Evolutionary conservation across 441 rosid species (phyloP), one percentile per base, ranked within the genome.

Genomic region (Gossypium trilobum): DNA sequence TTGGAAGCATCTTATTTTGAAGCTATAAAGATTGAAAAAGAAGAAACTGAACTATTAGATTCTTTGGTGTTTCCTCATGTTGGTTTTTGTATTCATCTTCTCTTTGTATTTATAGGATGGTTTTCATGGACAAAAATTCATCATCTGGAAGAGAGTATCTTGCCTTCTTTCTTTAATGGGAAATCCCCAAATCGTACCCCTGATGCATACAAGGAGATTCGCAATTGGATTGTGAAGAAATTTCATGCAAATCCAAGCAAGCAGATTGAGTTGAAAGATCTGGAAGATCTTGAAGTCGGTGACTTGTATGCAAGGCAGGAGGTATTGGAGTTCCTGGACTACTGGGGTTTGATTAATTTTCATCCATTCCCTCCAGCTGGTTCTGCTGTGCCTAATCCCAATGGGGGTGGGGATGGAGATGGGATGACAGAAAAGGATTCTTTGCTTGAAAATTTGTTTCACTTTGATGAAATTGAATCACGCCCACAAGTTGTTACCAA

Each of bases 341-440:
- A 86, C 78, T 95, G 98, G 99, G 99, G 99, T 75, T 86, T 95
- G 82, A 88, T 92, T 78, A 95, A 95, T 82, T 95, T 95, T 74
- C 98, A 92, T 71, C 98, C 99, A 31, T 87, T 88, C 64, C 92
- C 83, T 20, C 79, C 82, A 25, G 50, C 70, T 29, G 96, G 86
- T 66, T 48, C 87, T 77, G 44, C 80, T 70, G 67, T 77, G 56
- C 39, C 75, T 55, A 73, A 71, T 75, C 80, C 75, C 70, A 83
- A 80, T 78, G 56, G 72, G 81, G 84, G 73, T 71, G 86, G 36
- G 50, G 76, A 81, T 78, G 56, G 71, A 80, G 84, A 74, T 71
- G 86, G 31, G 50, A 77, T 62, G 50, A 83, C 79, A 52, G 63
- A 79, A 65, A 84, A 82, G 71, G 89, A 87, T 70, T 80, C 79